Base-by-base conservation (phyloP, 2,329 filamentous ascomycete species). In the Colletotrichum filicis region DNA sequence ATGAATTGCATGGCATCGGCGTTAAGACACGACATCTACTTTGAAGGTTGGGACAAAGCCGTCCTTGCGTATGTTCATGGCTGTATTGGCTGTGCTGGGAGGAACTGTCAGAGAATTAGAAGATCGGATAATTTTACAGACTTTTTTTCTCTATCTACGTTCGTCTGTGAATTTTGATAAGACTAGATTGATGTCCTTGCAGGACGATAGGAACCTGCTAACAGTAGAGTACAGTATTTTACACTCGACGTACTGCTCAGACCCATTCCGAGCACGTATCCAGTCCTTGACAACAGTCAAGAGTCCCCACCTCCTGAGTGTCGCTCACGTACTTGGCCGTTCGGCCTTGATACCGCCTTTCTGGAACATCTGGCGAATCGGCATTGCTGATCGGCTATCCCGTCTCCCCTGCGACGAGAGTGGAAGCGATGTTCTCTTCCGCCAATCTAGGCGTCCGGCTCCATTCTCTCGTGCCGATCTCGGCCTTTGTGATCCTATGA, bases 1-100 rank as follows among this genome's bases (percentile, higher is more conserved):
- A 55, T 52, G 60, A 42, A 59, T 55, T 73, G 73, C 73, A 74
- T 74, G 69, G 73, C 73, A 66, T 46, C 37, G 73, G 73, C 69
- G 73, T 74, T 73, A 24, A 56, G 14, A 28, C 35, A 28, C 16
- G 28, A 28, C 9, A 9, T 52, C 56, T 19, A 42, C n/a, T 61
- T 37, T n/a, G 22, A 24, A 26, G 26, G 5, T 42, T 7, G 12
- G 19, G n/a, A 32, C 32, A 16, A 42, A 56, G 11, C 32, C 16
- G n/a, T 59, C 19, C 24, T 28, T 24, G 30, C 32, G 37, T 57
- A 26, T 49, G 14, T 22, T 26, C 19, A 46, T 16, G 24, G 22
- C 22, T 9, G 32, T n/a, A 22, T 12, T 5, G 14, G 24, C 52
- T 19, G 37, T 24, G 5, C 6, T 14, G 3, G 5, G 24, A 30